Base-by-base conservation (phyloP, 139 green algal species). In the Monoraphidium neglectum region DNA sequence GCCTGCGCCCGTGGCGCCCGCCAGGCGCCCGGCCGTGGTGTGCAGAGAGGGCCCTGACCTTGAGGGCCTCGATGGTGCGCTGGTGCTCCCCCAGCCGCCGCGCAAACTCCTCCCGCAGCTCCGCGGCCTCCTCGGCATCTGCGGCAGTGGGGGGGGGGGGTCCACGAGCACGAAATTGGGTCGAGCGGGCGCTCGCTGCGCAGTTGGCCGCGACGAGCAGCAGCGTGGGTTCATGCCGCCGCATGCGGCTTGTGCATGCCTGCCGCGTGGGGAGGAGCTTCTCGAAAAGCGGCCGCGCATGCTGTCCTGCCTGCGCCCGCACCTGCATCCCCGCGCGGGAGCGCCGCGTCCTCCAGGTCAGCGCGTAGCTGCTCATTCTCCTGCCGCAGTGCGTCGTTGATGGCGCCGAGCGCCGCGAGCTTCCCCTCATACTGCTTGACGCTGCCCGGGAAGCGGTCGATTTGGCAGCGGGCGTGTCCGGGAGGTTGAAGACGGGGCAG, bases 81-180 rank as follows among this genome's bases (percentile, higher is more conserved):
- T 75, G 76, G 36, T 71, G 66, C n/a, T 81, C 81, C 2, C 85
- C 90, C 40, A 97, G 79, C 3, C 93, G 79, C 21, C 76, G 69
- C 0, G 87, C 83, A 78, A 97, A 97, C 82, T 97, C 93, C 68
- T 97, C 93, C 59, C 94, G 85, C 0, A 97, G 80, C 37, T 97
- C 93, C 18, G 81, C 38, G 28, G 95, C 77, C 77, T 97, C 92
- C 43, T 87, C 77, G n/a, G n/a, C n/a, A 68, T 92, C 83, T 88
- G 82, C 62, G 59, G 23, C 43, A 12, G 8, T 51, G 8, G 43
- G 43, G 43, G 43, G 43, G 8, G 43, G 8, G 43, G 8, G 8
- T 51, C 43, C 43, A 12, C 43, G 43, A 12, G 26, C 35, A 73
- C 36, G 16, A 49, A 30, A n/a, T 53, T 3, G 35, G 15, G 13